Conservation (phyloP, 2,329 filamentous ascomycete genomes). For the Gliomastix tumulicola region DNA sequence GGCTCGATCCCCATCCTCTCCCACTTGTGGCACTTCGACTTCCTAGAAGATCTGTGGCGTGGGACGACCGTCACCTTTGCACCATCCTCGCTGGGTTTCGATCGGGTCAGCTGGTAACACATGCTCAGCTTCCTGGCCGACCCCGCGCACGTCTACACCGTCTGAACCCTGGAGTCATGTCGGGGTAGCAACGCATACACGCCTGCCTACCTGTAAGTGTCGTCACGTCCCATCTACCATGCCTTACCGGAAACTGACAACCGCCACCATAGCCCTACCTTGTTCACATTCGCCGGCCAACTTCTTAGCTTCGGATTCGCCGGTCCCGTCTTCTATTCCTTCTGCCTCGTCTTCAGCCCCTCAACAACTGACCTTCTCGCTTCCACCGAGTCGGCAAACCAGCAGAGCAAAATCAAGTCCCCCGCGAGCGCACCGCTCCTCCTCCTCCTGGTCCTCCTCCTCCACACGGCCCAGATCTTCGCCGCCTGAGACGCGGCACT, state of each 20-base stretch:
- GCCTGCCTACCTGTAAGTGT: not conserved
- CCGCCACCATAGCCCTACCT: not conserved
- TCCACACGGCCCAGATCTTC: not conserved
- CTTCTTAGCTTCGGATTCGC: not conserved
- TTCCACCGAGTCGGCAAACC: not conserved
- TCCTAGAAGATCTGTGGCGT: not conserved
- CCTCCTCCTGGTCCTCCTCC: not conserved
- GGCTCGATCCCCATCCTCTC: not conserved
- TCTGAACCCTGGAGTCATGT: not conserved
- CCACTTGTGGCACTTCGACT: not conserved
- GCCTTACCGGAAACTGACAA: not conserved
- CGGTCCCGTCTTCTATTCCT: not conserved
- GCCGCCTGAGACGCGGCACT: not conserved
- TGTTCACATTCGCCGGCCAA: not conserved
- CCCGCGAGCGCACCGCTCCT: not conserved
- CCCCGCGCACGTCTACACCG: not conserved
- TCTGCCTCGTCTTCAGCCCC: not conserved
- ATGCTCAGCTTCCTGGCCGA: not conserved
- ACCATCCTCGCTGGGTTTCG: not conserved
- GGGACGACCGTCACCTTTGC: not conserved
- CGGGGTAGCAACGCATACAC: not conserved
- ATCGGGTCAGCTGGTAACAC: not conserved
- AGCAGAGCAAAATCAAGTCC: not conserved
- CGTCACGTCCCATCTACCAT: too few relatives aligned
- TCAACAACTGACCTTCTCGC: not conserved